These are phyloP conservation scores for Solanum hybrid DNA, from an alignment of 305 asterid species.

Conservation along the genomic window DNA sequence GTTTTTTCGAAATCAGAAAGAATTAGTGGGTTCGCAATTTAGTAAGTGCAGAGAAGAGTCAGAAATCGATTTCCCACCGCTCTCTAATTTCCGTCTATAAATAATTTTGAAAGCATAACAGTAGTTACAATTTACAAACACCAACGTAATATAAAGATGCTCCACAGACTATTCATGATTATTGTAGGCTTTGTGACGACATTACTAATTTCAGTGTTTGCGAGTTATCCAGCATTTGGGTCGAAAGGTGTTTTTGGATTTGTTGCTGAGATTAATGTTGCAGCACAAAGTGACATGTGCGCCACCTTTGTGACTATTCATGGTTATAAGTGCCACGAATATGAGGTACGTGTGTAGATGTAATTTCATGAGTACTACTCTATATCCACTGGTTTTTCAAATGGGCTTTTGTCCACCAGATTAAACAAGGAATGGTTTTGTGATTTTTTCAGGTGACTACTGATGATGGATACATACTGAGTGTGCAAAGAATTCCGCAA, in stretches of 20 bases:
- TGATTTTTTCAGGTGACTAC: slow-evolving; percentile 48
- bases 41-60: neutral
- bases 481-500: slow-evolving; percentile 55
- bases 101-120: neutral
- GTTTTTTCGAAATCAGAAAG: neutral
- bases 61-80: neutral
- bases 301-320: slow-evolving; percentile 32
- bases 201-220: neutral
- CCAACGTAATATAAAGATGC: neutral
- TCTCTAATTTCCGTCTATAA: neutral
- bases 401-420: neutral
- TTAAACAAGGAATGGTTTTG: neutral
- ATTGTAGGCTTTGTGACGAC: neutral
- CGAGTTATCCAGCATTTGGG: neutral
- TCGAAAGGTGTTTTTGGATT: neutral
- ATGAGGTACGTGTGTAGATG: slow-evolving; percentile 20
- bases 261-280: neutral
- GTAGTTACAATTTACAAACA: neutral
- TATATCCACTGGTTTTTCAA: no score
- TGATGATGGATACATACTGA: slow-evolving; percentile 70
- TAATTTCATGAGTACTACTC: neutral
- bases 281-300: slow-evolving; percentile 29
- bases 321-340: slow-evolving; percentile 66
- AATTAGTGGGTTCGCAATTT: neutral
- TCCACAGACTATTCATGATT: neutral